These are phyloP conservation scores for Macrolepiota dolichaula DNA, from an alignment of 768 basidiomycete species.

Conservation along the genomic window DNA sequence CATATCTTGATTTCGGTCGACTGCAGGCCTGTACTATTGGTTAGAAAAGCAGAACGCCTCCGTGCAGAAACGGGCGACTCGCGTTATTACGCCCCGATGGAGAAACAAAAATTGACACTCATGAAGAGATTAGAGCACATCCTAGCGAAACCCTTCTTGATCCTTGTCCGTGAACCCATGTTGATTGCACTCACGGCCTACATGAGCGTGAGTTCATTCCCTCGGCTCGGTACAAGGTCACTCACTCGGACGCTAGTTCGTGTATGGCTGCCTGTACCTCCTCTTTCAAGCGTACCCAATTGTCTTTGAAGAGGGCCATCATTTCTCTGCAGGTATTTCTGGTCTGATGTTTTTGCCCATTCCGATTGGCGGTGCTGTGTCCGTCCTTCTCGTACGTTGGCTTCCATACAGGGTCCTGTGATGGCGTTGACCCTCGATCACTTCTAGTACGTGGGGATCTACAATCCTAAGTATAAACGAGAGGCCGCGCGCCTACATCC, in stretches of 20 bases:
- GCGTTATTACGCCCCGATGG: constrained; percentile 50
- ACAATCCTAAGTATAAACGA: constrained; percentile 46
- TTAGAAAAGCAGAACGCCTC: constrained; percentile 43
- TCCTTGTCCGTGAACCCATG: constrained; percentile 66
- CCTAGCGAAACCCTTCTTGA: constrained; percentile 55
- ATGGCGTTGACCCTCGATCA: not conserved
- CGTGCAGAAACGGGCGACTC: constrained; percentile 51
- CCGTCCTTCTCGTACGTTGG: constrained; percentile 37
- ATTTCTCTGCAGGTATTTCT: constrained; percentile 48
- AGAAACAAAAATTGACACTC: constrained; percentile 35
- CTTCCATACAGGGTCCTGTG: not conserved
- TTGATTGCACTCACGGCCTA: constrained; percentile 60
- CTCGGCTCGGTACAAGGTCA: not conserved
- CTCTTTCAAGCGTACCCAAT: constrained; percentile 61
- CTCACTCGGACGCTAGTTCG: constrained; percentile 36
- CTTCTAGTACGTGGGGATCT: constrained; percentile 40
- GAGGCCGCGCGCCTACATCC: constrained; percentile 43
- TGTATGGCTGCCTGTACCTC: constrained; percentile 61
- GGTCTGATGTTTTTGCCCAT: constrained; percentile 64
- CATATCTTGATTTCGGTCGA: not conserved
- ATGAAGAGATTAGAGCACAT: constrained; percentile 41
- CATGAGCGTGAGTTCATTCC: constrained; percentile 43
- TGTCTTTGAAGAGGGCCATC: constrained; percentile 50
- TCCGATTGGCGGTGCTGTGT: constrained; percentile 46
- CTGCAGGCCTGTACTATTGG: constrained; percentile 52